Evolutionary conservation across 139 green algal genomes (phyloP), one percentile per base, ranked within the genome.

Genomic region (Tetratostichococcus sp.): DNA sequence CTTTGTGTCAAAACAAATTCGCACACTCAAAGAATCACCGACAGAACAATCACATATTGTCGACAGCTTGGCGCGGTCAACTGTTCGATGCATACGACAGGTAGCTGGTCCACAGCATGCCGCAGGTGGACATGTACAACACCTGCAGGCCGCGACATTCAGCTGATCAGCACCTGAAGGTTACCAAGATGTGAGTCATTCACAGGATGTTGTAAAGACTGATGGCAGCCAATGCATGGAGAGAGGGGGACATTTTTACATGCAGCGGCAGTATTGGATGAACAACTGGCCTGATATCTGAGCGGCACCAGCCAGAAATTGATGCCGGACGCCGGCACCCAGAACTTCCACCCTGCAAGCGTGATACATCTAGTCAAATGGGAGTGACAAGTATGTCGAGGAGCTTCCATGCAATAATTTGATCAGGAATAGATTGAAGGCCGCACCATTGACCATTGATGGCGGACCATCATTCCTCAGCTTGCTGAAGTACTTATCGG

Each of bases 281-380:
- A 4, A 57, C 62, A 50, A 73, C n/a, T n/a, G n/a, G n/a, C 81
- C 79, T 93, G 88, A 57, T 86, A 71, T 65, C 86, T 68, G 34
- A 97, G 68, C 8, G 92, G 92, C 0, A 97, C 72, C 19, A 80
- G 35, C 70, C 82, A 90, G 67, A 97, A 97, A 78, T 97, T 97
- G 65, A 95, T 58, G 39, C 73, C 86, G 6, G 90, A 85, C 26
- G 91, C 92, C 43, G 92, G 92, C 19, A 97, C 78, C 92, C 92
- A 97, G 77, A 97, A 97, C 76, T 93, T 94, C 92, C 92, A 97
- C 17, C 91, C 89, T 89, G 86, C 67, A 72, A 11, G 22, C 26
- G 1, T 26, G 4, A 33, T n/a, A 28, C 19, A 14, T 35, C 8
- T 3, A 33, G 65, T 21, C 5, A 26, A 22, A 34, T 68, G 62